Conservation (phyloP, 306 rosid species). For the Comarum palustre region DNA sequence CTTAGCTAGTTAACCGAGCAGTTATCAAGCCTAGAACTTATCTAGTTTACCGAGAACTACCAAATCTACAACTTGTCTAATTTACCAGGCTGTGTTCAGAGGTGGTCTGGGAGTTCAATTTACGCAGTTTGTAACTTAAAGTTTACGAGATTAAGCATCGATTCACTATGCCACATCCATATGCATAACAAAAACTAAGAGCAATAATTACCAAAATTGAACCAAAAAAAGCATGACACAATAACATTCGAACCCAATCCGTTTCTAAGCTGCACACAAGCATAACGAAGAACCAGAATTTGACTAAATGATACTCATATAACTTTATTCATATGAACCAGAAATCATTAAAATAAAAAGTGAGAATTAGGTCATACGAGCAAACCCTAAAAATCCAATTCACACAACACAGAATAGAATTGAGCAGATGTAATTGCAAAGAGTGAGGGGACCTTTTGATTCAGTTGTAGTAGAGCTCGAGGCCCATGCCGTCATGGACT, state of each 20-base stretch:
- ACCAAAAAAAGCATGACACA: not conserved
- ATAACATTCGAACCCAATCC: too few relatives aligned
- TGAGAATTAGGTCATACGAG: not conserved
- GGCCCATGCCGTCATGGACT: constrained; percentile 96
- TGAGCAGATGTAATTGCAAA: not conserved
- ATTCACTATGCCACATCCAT: not conserved
- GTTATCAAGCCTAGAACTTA: not conserved
- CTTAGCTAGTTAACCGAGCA: not conserved
- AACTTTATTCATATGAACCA: too few relatives aligned
- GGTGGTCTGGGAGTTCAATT: not conserved
- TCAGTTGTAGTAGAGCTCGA: constrained; percentile 85
- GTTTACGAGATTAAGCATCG: not conserved
- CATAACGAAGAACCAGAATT: too few relatives aligned
- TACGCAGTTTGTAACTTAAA: not conserved
- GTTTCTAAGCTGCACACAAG: too few relatives aligned
- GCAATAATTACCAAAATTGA: not conserved
- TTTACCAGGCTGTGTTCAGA: not conserved
- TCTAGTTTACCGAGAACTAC: not conserved
- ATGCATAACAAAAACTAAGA: not conserved
- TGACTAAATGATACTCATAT: too few relatives aligned
- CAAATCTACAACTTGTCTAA: not conserved
- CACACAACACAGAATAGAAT: not conserved
- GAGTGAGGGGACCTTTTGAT: not conserved
- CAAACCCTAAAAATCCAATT: not conserved
- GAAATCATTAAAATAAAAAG: too few relatives aligned